Base-by-base conservation (phyloP, 2,329 filamentous ascomycete species). In the Aspergillus sp. region DNA sequence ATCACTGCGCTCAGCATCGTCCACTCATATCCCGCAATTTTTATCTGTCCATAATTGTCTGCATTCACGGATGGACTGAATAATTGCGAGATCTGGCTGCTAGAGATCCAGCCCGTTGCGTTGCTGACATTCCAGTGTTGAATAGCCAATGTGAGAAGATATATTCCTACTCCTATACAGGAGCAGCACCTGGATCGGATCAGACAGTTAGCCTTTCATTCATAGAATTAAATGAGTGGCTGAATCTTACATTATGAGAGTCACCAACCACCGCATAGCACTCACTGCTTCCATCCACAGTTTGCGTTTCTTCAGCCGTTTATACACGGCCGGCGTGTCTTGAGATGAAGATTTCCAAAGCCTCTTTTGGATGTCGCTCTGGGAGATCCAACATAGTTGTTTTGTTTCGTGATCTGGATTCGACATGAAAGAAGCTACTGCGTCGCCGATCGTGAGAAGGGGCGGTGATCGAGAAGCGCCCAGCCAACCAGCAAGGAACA, bases 371-470 rank as follows among this genome's bases (percentile, higher is more conserved):
- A 36, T 34, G 9, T 39, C 35, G 37, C 19, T 27, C n/a, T 33
- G 39, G 8, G 35, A 44, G 34, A 42, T 26, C 3, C 46, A 40
- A 28, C 39, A 47, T 1, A 31, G 27, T 12, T 36, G 34, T 27
- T 40, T 39, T 0, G 44, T 49, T 3, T 27, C 42, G 27, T 27
- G 28, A 35, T 52, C 49, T 7, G 49, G 47, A 1, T 32, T 8
- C 10, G 10, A 13, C 7, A 58, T 35, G 40, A 60, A 60, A 2
- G 50, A 54, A n/a, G 51, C 50, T 27, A 59, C 37, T 2, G 57
- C 56, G 27, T 60, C 57, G 6, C 57, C 57, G 5, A 55, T 40
- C 5, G 53, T 58, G 37, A 59, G 36, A 6, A 52, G 33, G 36
- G 33, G 40, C 7, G 8, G 5, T 13, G 7, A 42, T 46, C 11